These are phyloP conservation scores for Yarrowia sp. DNA, from an alignment of 805 yeast genomes.

Conservation along the genomic window DNA sequence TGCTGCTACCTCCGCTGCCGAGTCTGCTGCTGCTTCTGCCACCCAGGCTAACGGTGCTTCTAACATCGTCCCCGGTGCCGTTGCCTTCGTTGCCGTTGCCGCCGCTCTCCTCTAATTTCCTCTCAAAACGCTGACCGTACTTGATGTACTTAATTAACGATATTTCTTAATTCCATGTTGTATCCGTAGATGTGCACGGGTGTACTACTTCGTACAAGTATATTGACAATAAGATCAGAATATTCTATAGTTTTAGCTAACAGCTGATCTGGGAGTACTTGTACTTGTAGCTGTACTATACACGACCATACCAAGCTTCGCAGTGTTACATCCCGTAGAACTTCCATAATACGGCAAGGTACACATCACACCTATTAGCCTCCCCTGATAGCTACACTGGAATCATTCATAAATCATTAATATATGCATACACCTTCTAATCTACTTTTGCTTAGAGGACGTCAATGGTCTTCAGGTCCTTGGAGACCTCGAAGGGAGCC, in stretches of 20 bases:
- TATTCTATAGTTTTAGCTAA: too few relatives aligned
- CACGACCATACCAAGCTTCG: too few relatives aligned
- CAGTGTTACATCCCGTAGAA: too few relatives aligned
- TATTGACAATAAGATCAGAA: too few relatives aligned
- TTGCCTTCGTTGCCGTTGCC: constrained; percentile 20
- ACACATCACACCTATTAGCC: neutral
- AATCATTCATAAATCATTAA: neutral
- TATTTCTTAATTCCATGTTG: too few relatives aligned
- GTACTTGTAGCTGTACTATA: too few relatives aligned
- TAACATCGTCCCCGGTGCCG: constrained; percentile 1
- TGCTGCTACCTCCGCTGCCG: neutral
- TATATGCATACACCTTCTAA: constrained; percentile 1
- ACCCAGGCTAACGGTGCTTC: constrained; percentile 26
- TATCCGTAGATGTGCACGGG: too few relatives aligned
- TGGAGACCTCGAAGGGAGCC: constrained; percentile 42
- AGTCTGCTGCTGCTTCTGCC: neutral
- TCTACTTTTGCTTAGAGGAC: neutral
- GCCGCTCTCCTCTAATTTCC: constrained; percentile 7
- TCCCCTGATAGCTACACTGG: neutral
- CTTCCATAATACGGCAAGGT: too few relatives aligned
- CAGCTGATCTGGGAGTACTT: too few relatives aligned
- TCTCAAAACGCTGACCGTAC: neutral
- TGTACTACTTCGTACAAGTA: too few relatives aligned
- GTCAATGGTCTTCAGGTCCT: constrained; percentile 28
- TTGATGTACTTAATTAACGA: neutral